Base-by-base conservation (phyloP, 2,329 filamentous ascomycete genomes). In the Emericellopsis cladophorae region DNA sequence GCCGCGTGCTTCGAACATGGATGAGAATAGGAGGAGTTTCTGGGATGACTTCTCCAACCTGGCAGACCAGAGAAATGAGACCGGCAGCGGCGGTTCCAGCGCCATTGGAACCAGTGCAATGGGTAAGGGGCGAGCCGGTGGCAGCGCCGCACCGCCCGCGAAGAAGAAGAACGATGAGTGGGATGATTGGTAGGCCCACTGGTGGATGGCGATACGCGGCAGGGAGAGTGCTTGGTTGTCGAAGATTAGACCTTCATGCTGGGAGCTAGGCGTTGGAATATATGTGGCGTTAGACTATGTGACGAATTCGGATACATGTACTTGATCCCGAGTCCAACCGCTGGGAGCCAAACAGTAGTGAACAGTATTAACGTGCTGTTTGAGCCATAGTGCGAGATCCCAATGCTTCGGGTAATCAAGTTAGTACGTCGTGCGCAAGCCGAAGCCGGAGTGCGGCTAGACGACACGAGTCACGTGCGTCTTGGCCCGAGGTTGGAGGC, bases 11-110 rank as follows among this genome's bases (percentile, higher is more conserved):
- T 62, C 54, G 41, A 65, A 59, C 42, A 52, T 77, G 40, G 70
- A 79, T 53, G 70, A 67, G 71, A 82, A 59, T 74, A 84, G 81
- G 61, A 82, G 82, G 56, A 82, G 84, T 49, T 95, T 95, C 62
- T 95, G 89, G 89, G 89, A 95, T 57, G 82, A 83, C 50, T 95
- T 96, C 61, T 81, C 87, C 0, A 76, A 74, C 23, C 60, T 81
- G 22, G 81, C 78, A 0, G 74, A 81, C 62, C 67, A 74, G 52
- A 60, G 64, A 44, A 61, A 64, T 48, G 56, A 56, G 33, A 43
- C 56, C 49, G 34, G 42, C 14, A 55, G 54, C 11, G 56, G 54
- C 35, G 12, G 12, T 29, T 60, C 62, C 43, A 73, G 64, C 50
- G 64, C 73, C 3, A 74, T 79, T 45, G 74, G 74, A 26, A 79